Conservation (phyloP, 2,329 filamentous ascomycete genomes). For the Paraconiothyrium sp. region DNA sequence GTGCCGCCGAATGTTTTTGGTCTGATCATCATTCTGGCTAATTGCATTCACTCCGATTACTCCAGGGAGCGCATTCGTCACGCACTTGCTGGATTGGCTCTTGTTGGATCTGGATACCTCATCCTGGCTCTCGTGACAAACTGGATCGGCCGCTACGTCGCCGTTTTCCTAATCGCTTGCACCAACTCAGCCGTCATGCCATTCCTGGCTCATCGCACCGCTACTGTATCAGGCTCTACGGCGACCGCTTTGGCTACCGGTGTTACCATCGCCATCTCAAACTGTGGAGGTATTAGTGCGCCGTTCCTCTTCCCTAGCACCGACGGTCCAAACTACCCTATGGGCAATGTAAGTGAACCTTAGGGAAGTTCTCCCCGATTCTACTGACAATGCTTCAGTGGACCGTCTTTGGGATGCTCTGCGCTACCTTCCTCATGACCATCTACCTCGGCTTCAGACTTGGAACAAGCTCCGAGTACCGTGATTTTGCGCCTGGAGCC, state of each 20-base stretch:
- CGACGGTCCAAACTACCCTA: constrained; percentile 30
- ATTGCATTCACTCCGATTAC: constrained; percentile 34
- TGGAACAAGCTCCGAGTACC: constrained; percentile 33
- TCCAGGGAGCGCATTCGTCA: constrained; percentile 34
- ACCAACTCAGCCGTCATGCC: constrained; percentile 34
- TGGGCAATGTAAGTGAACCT: constrained; percentile 28
- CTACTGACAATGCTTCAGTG: constrained; percentile 17
- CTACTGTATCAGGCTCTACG: constrained; percentile 32
- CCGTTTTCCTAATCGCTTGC: constrained; percentile 34
- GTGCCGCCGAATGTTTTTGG: constrained; percentile 72
- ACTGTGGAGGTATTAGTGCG: constrained; percentile 33
- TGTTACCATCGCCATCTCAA: constrained; percentile 34
- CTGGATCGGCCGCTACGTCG: constrained; percentile 33
- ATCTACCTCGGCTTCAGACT: constrained; percentile 33
- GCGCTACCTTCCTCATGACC: constrained; percentile 27
- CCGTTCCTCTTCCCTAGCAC: constrained; percentile 30
- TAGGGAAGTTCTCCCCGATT: background rate
- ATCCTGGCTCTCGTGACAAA: constrained; percentile 29
- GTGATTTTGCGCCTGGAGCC: constrained; percentile 31
- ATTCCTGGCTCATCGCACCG: constrained; percentile 32
- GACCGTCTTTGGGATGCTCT: constrained; percentile 34
- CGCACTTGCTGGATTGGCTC: constrained; percentile 25
- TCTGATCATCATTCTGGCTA: constrained; percentile 57
- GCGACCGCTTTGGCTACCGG: constrained; percentile 34
- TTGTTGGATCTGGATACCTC: constrained; percentile 32